Evolutionary conservation across 768 basidiomycete species (phyloP), one percentile per base, ranked within the genome.

Genomic region (Lactifluus rugatus): DNA sequence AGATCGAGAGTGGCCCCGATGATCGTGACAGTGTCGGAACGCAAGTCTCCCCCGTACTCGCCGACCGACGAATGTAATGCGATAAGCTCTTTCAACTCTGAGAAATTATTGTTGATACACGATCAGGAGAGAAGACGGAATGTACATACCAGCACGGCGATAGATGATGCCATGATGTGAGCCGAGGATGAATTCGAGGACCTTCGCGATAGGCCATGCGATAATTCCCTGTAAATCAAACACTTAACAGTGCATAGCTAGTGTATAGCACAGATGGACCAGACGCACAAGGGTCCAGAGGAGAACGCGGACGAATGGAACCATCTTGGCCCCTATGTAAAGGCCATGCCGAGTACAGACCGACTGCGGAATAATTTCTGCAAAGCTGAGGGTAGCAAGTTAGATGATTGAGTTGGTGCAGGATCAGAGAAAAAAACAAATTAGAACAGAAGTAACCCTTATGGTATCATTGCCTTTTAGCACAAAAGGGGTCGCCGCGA

Each of bases 101-200:
- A 31, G 31, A 8, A 19, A 8, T 14, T 3, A 16, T 3, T 11
- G 14, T 34, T 26, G 21, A 11, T 25, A 25, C 7, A 47, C 7
- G 34, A 41, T 28, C 11, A 10, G 25, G 26, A 23, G 17, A 25
- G 10, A 42, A 19, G 32, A 25, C 1, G 6, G 14, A 39, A 28
- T 1, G 28, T 14, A 36, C 52, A 5, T 34, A 65, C 64, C 81
- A 57, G 79, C 81, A 54, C 91, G 80, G 7, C 92, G 80, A 65
- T 94, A 95, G 49, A 94, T 91, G 67, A 94, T 91, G 23, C 93
- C 93, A 66, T 93, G 89, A 69, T 93, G 89, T 0, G 84, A 73
- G 5, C 92, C 92, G 5, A 95, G 78, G 3, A 79, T 79, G 57
- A 81, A 78, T 65, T 92, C 87, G 9, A 93, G 77, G 0, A 93